Conservation (phyloP, 2,329 filamentous ascomycete genomes). For the Gaeumannomyces tritici region DNA sequence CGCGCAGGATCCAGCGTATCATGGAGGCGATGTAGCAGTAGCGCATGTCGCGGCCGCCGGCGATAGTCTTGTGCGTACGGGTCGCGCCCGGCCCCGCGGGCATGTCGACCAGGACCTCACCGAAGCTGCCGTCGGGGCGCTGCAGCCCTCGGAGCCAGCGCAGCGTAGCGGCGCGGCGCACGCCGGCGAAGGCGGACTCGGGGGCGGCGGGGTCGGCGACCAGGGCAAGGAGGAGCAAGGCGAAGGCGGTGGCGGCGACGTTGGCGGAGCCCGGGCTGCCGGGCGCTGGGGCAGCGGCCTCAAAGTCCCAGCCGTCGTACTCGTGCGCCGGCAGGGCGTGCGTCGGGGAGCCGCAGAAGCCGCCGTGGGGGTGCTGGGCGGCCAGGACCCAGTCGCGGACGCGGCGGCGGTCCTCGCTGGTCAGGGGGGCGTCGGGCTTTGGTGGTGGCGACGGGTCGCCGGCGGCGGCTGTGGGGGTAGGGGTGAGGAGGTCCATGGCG, state of each 20-base stretch:
- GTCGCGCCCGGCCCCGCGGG: constrained; percentile 22
- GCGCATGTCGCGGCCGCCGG: constrained; percentile 74
- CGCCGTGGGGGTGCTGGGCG: constrained; percentile 77
- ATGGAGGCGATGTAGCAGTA: constrained; percentile 80
- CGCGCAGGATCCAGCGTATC: constrained; percentile 73
- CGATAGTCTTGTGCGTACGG: constrained; percentile 35
- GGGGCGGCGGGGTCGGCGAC: constrained; percentile 28
- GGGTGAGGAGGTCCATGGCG: constrained; percentile 70
- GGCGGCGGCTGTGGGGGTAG: constrained; percentile 31
- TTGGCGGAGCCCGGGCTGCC: constrained; percentile 48
- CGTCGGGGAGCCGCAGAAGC: constrained; percentile 79
- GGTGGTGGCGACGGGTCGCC: constrained; percentile 21
- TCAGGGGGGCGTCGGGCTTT: constrained; percentile 25
- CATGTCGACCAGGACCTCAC: constrained; percentile 59
- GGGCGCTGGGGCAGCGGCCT: constrained; percentile 32
- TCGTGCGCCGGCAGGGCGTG: constrained; percentile 34
- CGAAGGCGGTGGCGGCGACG: constrained; percentile 82
- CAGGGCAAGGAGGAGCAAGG: constrained; percentile 60
- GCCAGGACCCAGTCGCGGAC: constrained; percentile 71
- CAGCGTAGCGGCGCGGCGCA: constrained; percentile 60
- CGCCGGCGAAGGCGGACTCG: constrained; percentile 43
- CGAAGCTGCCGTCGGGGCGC: constrained; percentile 80
- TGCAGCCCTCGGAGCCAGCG: constrained; percentile 70
- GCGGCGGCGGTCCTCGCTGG: constrained; percentile 28
- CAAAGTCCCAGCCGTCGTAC: constrained; percentile 16